A percentile compares a stretch with the other conserved stretches of the same genome.
These are phyloP conservation scores for Flaveria brownii DNA, from an alignment of 129 eudicot species.

Conservation along the genomic window DNA sequence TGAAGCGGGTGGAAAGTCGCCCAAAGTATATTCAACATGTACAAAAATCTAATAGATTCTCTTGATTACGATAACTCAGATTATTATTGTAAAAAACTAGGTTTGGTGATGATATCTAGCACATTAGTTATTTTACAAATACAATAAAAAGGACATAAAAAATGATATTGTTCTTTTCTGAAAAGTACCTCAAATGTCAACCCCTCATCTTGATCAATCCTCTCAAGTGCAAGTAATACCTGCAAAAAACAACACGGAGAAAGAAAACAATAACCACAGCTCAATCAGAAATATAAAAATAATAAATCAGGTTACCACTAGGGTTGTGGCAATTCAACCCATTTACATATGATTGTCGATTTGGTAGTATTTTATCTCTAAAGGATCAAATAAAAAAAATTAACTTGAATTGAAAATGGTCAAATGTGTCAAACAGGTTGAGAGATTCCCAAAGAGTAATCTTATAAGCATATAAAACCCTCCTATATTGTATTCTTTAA, in stretches of 20 bases:
- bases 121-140: background rate
- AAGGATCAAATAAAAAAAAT: background rate
- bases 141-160: background rate
- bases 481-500: background rate
- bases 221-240: conserved; percentile 77
- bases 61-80: background rate
- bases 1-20: background rate
- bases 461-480: background rate
- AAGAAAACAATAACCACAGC: conserved; percentile 1
- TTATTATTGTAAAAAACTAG: background rate
- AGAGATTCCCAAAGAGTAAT: background rate
- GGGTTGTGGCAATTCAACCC: background rate
- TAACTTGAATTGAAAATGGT: background rate
- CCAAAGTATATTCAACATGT: conserved; percentile 10
- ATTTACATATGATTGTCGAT: background rate
- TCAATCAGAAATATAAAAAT: background rate
- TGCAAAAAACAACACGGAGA: conserved; percentile 30
- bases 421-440: background rate
- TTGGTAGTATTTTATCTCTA: background rate
- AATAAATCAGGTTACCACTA: background rate
- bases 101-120: background rate
- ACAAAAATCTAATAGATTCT: background rate
- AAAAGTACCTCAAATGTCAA: conserved; percentile 69
- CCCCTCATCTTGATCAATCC: conserved; percentile 82
- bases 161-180: background rate